phyloP scores from a whole-genome alignment of 2,329 filamentous ascomycete genomes.

The Fusarium verrucosum region DNA sequence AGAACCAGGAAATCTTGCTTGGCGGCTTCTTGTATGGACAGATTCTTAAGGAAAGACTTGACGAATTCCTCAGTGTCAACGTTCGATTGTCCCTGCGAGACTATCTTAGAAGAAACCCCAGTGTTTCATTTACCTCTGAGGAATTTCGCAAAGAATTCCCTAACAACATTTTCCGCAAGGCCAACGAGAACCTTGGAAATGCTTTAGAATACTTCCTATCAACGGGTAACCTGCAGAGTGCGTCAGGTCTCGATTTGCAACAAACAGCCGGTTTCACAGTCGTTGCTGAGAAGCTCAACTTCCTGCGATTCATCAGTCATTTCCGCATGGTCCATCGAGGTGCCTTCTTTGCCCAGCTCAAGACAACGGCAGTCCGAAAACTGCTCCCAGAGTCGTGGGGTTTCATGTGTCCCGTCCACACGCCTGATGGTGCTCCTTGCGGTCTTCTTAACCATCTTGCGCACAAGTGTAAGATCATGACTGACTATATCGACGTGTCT shows the following conservation, averaged over 20 bases:
- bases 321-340: slow-evolving; percentile 99
- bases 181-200: slow-evolving; percentile 88
- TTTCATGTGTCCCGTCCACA: slow-evolving; percentile 96
- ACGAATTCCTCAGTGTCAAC: slow-evolving; percentile 78
- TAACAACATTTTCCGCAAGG: slow-evolving; percentile 77
- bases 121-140: slow-evolving; percentile 78
- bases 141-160: slow-evolving; percentile 84
- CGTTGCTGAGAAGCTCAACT: slow-evolving; percentile 98
- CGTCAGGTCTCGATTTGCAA: slow-evolving; percentile 91
- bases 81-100: slow-evolving; percentile 65
- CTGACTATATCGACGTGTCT: slow-evolving; percentile 76
- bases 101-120: slow-evolving; percentile 63
- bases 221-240: slow-evolving; percentile 91
- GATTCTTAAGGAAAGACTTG: slow-evolving; percentile 93
- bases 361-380: slow-evolving; percentile 96
- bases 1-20: slow-evolving; percentile 93
- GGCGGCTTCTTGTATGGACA: slow-evolving; percentile 94
- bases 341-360: slow-evolving; percentile 97
- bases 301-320: slow-evolving; percentile 96
- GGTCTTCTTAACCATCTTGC: slow-evolving; percentile 94
- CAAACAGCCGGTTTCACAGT: slow-evolving; percentile 96
- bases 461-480: slow-evolving; percentile 93
- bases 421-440: slow-evolving; percentile 94
- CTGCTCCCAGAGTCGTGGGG: slow-evolving; percentile 97
- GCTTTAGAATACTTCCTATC: slow-evolving; percentile 94